phyloP scores from a whole-genome alignment of 2,329 filamentous ascomycete genomes.

The Hortaea sp. region DNA sequence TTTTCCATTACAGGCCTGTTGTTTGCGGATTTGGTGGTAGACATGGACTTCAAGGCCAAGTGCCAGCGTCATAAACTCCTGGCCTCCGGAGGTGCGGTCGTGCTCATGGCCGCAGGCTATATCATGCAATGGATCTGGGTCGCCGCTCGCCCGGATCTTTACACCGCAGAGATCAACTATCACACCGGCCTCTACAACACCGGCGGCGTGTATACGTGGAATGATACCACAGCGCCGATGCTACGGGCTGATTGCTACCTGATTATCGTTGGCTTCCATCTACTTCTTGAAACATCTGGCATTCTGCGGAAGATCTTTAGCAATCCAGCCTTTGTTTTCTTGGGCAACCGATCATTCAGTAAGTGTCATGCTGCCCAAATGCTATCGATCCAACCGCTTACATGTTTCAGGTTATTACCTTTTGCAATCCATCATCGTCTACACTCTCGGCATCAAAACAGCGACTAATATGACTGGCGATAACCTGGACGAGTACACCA shows the following conservation, averaged over 20 bases:
- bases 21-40: constrained; percentile 32
- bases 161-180: constrained; percentile 28
- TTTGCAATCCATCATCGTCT: constrained; percentile 32
- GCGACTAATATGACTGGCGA: constrained; percentile 28
- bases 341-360: constrained; percentile 37
- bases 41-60: constrained; percentile 30
- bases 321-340: constrained; percentile 25
- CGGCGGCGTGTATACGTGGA: constrained; percentile 26
- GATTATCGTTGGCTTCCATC: constrained; percentile 32
- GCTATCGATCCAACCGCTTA: no score
- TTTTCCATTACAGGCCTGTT: constrained; percentile 34
- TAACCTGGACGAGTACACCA: constrained; percentile 4
- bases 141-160: constrained; percentile 28
- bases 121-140: constrained; percentile 35
- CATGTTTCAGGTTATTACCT: constrained; percentile 30
- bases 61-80: constrained; percentile 16
- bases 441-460: constrained; percentile 32
- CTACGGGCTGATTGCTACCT: constrained; percentile 36
- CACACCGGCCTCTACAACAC: constrained; percentile 34
- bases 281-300: constrained; percentile 32
- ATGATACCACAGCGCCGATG: constrained; percentile 26
- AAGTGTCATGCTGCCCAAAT: constrained; percentile 14
- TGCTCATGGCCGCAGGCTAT: constrained; percentile 26
- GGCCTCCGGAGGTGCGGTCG: constrained; percentile 25
- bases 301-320: constrained; percentile 27